Base-by-base conservation (phyloP, 345 rosid genomes). In the Citrus sinensis region DNA sequence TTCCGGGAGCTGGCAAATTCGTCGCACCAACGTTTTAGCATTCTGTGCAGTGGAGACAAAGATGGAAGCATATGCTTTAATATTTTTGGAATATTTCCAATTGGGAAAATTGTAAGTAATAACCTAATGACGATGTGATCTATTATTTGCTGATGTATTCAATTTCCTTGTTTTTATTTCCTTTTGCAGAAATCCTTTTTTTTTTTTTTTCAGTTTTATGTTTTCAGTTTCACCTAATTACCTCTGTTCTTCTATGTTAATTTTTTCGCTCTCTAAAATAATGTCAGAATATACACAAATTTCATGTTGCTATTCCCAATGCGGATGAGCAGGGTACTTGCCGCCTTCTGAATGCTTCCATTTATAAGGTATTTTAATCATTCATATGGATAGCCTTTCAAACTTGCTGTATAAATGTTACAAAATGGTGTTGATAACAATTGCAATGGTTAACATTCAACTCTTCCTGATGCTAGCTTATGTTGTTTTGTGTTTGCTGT, bases 1-100 rank as follows among this genome's bases (percentile, higher is more conserved):
- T 90, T 92, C 34, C 85, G 78, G 77, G 96, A 92, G 83, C 87
- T 93, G 71, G 91, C 99, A 63, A 88, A 86, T 78, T 88, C 94
- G 70, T 91, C 95, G 14, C 85, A 90, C 85, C 93, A 87, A 60
- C 86, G 92, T n/a, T 93, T 94, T 85, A 95, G 94, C 86, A 85
- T 93, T 80, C 90, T 95, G 30, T 93, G 98, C 80, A 92, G 98
- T 79, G 93, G 92, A 73, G 94, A 93, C 83, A 91, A 78, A 75
- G 93, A 93, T 80, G 99, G 99, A 83, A 87, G 83, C 86, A 85
- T 93, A 70, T 90, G 92, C 89, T 93, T 93, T 74, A 91, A 88
- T 80, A 91, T 95, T 78, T 95, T 95, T 82, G 99, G 99, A 80
- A 92, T 93, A 87, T 93, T 92, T 88, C 94, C 92, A 42, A 89